Conservation (phyloP, 73 alveolate species). For the Blepharisma stoltei region DNA sequence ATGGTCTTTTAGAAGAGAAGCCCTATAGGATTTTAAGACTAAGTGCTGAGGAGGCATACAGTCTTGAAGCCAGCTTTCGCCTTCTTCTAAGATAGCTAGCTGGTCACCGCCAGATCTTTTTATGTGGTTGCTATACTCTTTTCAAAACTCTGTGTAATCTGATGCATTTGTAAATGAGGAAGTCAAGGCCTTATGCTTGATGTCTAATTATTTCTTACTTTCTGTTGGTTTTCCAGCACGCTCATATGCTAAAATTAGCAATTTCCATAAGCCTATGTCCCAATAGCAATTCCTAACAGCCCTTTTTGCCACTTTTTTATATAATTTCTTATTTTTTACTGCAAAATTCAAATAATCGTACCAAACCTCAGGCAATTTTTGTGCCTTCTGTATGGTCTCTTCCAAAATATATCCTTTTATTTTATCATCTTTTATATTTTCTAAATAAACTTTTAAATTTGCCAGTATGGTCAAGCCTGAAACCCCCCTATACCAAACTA, state of each 20-base stretch:
- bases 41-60: constrained; percentile 12
- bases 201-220: background rate
- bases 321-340: background rate
- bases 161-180: background rate
- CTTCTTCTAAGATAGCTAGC: background rate
- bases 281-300: background rate
- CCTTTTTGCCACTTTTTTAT: background rate
- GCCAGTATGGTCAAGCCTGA: background rate
- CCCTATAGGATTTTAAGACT: constrained; percentile 19
- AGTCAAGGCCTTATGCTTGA: background rate
- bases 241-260: background rate
- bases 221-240: background rate
- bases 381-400: background rate
- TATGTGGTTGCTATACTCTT: background rate
- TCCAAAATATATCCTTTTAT: background rate
- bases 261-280: background rate
- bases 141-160: background rate
- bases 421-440: background rate
- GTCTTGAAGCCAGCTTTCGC: background rate
- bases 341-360: background rate
- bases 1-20: background rate
- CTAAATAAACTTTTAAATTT: background rate
- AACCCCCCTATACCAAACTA: too few relatives aligned
- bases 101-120: background rate
- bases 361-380: background rate